These are phyloP conservation scores for Pichia nakasei DNA, from an alignment of 805 yeast species.

Conservation along the genomic window DNA sequence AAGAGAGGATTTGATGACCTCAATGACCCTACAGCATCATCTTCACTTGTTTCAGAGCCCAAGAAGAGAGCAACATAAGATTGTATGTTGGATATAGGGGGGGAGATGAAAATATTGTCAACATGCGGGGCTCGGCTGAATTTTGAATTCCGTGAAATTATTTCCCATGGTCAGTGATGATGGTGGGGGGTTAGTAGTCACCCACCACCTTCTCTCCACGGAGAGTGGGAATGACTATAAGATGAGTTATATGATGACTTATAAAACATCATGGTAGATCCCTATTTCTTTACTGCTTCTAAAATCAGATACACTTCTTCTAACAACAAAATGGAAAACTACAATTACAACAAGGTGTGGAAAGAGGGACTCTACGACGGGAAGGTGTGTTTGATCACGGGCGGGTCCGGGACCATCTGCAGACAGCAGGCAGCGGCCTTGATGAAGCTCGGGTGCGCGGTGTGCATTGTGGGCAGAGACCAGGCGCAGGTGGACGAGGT, in stretches of 20 bases:
- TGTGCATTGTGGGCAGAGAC: slow-evolving; percentile 78
- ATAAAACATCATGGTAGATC: too few relatives aligned
- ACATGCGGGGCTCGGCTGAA: slow-evolving; percentile 1
- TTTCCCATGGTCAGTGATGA: too few relatives aligned
- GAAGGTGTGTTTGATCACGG: slow-evolving; percentile 85
- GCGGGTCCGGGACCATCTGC: slow-evolving; percentile 96
- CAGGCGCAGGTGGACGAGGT: slow-evolving; percentile 56
- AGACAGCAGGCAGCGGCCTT: slow-evolving; percentile 82
- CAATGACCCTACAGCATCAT: neutral
- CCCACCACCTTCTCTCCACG: too few relatives aligned
- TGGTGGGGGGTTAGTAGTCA: too few relatives aligned
- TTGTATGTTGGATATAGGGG: neutral
- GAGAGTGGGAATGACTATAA: too few relatives aligned
- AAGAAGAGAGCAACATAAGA: neutral
- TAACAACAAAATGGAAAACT: slow-evolving; percentile 2
- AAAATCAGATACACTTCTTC: too few relatives aligned
- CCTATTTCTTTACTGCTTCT: too few relatives aligned
- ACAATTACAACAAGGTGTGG: slow-evolving; percentile 18
- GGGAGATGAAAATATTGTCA: neutral
- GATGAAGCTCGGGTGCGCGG: slow-evolving; percentile 77
- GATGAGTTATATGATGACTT: too few relatives aligned
- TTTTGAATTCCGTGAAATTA: too few relatives aligned
- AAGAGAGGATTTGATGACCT: neutral
- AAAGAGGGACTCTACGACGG: slow-evolving; percentile 67
- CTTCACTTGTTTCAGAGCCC: neutral